Conservation (phyloP, 352 stramenopile genomes). For the Pseudoperonospora humuli region DNA sequence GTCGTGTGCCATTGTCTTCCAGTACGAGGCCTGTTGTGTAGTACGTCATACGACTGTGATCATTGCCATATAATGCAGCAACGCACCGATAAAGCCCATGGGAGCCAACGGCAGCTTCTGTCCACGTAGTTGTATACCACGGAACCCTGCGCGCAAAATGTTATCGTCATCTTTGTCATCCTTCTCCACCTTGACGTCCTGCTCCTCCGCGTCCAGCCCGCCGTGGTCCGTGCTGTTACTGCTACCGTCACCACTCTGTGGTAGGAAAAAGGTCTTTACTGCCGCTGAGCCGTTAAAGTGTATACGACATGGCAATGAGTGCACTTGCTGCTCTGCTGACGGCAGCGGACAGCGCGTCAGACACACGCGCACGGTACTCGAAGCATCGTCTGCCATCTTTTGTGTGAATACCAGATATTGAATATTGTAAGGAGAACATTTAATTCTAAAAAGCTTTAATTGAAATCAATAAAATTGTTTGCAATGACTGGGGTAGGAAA, state of each 20-base stretch:
- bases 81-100: slow-evolving; percentile 44
- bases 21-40: slow-evolving; percentile 56
- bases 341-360: slow-evolving; percentile 69
- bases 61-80: too few species aligned
- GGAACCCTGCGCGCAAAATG: slow-evolving; percentile 45
- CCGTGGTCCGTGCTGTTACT: slow-evolving; percentile 23
- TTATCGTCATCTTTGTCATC: slow-evolving; percentile 3
- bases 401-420: too few species aligned
- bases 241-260: slow-evolving; percentile 15
- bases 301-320: slow-evolving; percentile 72
- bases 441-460: too few species aligned
- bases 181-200: slow-evolving; percentile 11
- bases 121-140: slow-evolving; percentile 57
- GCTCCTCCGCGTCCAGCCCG: slow-evolving; percentile 13
- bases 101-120: slow-evolving; percentile 31
- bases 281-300: slow-evolving; percentile 52
- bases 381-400: slow-evolving; percentile 16
- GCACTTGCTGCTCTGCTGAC: slow-evolving; percentile 42
- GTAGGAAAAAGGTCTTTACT: slow-evolving; percentile 73
- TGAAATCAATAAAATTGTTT: background rate
- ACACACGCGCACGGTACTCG: slow-evolving; percentile 36
- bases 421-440: too few species aligned
- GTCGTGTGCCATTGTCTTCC: slow-evolving; percentile 49
- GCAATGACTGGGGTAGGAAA: slow-evolving; percentile 18
- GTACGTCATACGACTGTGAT: too few species aligned